These are phyloP conservation scores for Aristolochia californica DNA, from an alignment of 164 flowering plant genomes.

Conservation along the genomic window DNA sequence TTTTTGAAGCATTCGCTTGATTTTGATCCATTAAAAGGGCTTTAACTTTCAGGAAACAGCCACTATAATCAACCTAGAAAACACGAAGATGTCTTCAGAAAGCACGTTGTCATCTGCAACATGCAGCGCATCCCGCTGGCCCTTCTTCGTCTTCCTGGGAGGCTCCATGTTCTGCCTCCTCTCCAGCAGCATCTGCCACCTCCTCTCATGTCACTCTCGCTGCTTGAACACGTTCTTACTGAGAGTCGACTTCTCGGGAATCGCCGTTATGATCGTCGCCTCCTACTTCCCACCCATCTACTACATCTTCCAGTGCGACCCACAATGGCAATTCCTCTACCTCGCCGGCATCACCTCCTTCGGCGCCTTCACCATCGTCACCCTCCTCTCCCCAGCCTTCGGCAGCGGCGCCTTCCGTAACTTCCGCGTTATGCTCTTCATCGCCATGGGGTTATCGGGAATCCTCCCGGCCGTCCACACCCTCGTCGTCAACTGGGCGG, in stretches of 20 bases:
- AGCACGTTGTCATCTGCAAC: no score
- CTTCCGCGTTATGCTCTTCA: constrained; percentile 60
- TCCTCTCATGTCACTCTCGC: constrained; percentile 76
- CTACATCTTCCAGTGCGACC: constrained; percentile 82
- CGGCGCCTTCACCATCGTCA: constrained; percentile 53
- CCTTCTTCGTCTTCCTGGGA: constrained; percentile 65
- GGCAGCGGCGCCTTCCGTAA: constrained; percentile 39
- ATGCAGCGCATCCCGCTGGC: constrained; percentile 48
- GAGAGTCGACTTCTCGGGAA: constrained; percentile 68
- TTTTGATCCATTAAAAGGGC: no score
- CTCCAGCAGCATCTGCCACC: constrained; percentile 76
- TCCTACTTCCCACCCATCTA: constrained; percentile 89
- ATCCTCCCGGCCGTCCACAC: constrained; percentile 72
- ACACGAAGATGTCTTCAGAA: not conserved
- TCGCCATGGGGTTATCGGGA: constrained; percentile 71
- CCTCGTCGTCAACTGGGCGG: constrained; percentile 43
- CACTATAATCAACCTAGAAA: not conserved
- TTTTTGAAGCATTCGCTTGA: no score
- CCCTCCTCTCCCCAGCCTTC: constrained; percentile 50
- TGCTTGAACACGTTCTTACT: constrained; percentile 34
- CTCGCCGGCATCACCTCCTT: constrained; percentile 51
- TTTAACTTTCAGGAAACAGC: not conserved
- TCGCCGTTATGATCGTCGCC: constrained; percentile 78
- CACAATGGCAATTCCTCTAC: constrained; percentile 65
- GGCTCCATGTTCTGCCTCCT: constrained; percentile 91